phyloP scores from a whole-genome alignment of 2,329 filamentous ascomycete genomes.

The Chaetomium sp. region DNA sequence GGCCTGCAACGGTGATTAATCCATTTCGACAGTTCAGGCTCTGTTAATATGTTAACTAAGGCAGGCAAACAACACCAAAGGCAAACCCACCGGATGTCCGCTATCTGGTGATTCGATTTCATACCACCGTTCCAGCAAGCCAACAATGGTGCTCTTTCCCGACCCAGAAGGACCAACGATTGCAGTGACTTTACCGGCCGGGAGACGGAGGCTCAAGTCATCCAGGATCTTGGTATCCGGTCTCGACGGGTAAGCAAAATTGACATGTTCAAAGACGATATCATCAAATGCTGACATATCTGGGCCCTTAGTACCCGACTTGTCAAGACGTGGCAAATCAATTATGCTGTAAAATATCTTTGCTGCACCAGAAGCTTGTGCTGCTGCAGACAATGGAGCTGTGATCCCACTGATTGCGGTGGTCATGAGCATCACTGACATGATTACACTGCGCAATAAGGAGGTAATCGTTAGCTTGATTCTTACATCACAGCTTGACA shows the following conservation, averaged over 20 bases:
- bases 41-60: conserved; percentile 5
- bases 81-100: conserved; percentile 27
- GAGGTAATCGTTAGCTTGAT: background rate
- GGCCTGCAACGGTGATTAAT: conserved; percentile 21
- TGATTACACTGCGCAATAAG: conserved; percentile 34
- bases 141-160: conserved; percentile 75
- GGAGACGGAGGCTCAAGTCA: conserved; percentile 44
- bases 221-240: conserved; percentile 44
- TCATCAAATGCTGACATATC: conserved; percentile 43
- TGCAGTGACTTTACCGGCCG: conserved; percentile 67
- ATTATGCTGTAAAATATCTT: conserved; percentile 50
- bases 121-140: conserved; percentile 66
- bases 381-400: conserved; percentile 48
- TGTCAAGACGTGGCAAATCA: conserved; percentile 34
- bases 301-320: conserved; percentile 35
- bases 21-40: conserved; percentile 24
- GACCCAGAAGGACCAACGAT: conserved; percentile 76
- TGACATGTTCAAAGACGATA: conserved; percentile 55
- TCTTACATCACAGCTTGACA: background rate
- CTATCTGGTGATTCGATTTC: conserved; percentile 46
- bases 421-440: conserved; percentile 53
- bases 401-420: conserved; percentile 50
- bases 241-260: conserved; percentile 57
- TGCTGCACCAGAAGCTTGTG: conserved; percentile 49
- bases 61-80: too few relatives aligned